A percentile compares a stretch with the other conserved stretches of the same genome.
Conservation (phyloP, 768 basidiomycete genomes). For the Boletus coccyginus region DNA sequence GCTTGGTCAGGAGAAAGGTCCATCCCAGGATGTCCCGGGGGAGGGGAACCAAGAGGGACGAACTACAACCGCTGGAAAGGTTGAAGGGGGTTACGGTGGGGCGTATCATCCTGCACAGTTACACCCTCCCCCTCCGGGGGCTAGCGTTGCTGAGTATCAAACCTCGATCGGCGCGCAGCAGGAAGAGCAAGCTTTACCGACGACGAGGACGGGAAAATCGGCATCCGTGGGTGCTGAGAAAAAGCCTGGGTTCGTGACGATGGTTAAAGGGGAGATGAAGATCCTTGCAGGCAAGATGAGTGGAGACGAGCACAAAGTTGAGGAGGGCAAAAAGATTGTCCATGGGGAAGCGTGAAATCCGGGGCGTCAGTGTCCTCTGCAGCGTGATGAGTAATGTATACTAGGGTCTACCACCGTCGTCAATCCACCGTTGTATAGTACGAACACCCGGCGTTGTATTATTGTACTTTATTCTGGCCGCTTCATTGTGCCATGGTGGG, state of each 20-base stretch:
- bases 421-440: slow-evolving; percentile 7
- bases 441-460: slow-evolving; percentile 2
- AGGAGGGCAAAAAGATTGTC: slow-evolving; percentile 27
- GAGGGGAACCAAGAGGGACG: neutral
- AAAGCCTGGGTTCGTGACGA: slow-evolving; percentile 27
- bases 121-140: slow-evolving; percentile 25
- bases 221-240: slow-evolving; percentile 10
- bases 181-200: neutral
- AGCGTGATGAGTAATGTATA: slow-evolving; percentile 1
- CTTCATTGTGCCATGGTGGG: too few relatives aligned
- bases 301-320: slow-evolving; percentile 27
- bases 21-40: neutral
- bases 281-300: slow-evolving; percentile 31
- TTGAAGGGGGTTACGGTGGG: slow-evolving; percentile 7
- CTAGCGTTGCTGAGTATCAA: slow-evolving; percentile 15
- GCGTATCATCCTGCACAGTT: slow-evolving; percentile 30
- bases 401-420: neutral
- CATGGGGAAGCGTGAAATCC: slow-evolving; percentile 22
- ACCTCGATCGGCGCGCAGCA: neutral
- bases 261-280: slow-evolving; percentile 35
- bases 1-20: neutral
- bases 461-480: neutral
- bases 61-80: neutral
- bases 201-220: neutral
- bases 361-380: neutral